Evolutionary conservation across 805 yeast species (phyloP).

Genomic region (Pachysolen tannophilus): DNA sequence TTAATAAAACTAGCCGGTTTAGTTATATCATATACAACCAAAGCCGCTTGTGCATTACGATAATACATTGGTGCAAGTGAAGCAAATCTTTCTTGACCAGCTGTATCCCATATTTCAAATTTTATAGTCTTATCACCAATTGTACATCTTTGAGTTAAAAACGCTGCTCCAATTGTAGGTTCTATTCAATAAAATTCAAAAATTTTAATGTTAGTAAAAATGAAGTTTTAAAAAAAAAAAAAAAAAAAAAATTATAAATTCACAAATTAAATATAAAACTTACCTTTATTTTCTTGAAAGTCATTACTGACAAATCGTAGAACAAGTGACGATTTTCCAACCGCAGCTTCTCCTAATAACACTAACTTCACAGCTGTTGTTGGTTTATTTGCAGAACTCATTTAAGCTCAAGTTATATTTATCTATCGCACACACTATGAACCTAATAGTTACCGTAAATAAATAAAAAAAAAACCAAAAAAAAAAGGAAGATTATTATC

Average conservation of each 20-base stretch:
- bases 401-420: no score
- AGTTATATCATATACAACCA: conserved; percentile 92
- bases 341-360: conserved; percentile 94
- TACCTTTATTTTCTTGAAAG: conserved; percentile 83
- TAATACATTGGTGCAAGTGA: conserved; percentile 95
- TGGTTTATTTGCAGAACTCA: conserved; percentile 23
- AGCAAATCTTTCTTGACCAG: conserved; percentile 97
- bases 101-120: conserved; percentile 95
- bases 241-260: background rate
- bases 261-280: conserved; percentile 9
- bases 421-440: no score
- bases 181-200: conserved; percentile 32
- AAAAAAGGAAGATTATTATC: no score
- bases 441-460: no score
- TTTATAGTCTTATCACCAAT: conserved; percentile 82
- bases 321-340: conserved; percentile 90
- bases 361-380: conserved; percentile 76
- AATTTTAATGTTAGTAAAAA: background rate
- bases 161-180: conserved; percentile 98
- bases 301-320: conserved; percentile 90
- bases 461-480: no score
- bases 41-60: conserved; percentile 94
- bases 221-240: background rate
- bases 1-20: conserved; percentile 91
- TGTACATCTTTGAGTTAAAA: conserved; percentile 86